A percentile compares a stretch with the other conserved stretches of the same genome.
phyloP scores from a whole-genome alignment of 2,329 filamentous ascomycete species.

The Penicillium crustosum region DNA sequence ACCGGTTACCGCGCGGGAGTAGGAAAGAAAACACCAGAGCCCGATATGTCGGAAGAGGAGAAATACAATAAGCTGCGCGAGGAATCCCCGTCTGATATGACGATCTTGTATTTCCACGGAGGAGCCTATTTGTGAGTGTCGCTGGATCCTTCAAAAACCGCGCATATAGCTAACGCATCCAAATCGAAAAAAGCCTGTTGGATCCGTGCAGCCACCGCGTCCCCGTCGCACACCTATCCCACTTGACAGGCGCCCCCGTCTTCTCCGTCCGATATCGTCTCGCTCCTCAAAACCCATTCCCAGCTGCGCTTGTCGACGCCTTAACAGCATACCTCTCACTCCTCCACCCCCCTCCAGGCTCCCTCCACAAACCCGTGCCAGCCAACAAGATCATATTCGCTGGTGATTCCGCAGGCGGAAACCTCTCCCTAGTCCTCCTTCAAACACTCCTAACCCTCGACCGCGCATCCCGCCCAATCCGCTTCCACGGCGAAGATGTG shows the following conservation, averaged over 20 bases:
- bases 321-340: conserved; percentile 51
- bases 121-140: conserved; percentile 47
- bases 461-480: conserved; percentile 35
- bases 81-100: conserved; percentile 42
- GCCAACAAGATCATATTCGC: conserved; percentile 48
- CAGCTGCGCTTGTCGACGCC: conserved; percentile 47
- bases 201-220: conserved; percentile 47
- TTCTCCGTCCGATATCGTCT: conserved; percentile 50
- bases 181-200: conserved; percentile 36
- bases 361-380: conserved; percentile 44
- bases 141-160: not conserved
- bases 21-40: conserved; percentile 38
- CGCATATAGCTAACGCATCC: not conserved
- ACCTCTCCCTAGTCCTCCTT: conserved; percentile 42
- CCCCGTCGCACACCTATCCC: conserved; percentile 40
- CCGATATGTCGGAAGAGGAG: conserved; percentile 44
- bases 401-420: conserved; percentile 50
- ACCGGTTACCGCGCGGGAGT: conserved; percentile 45
- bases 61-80: conserved; percentile 44
- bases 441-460: conserved; percentile 46
- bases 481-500: conserved; percentile 43
- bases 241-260: conserved; percentile 40
- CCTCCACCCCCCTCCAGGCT: conserved; percentile 45
- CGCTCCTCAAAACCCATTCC: conserved; percentile 50
- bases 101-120: conserved; percentile 50